Conservation (phyloP, 768 basidiomycete genomes). For the Tulasnella calospora region DNA sequence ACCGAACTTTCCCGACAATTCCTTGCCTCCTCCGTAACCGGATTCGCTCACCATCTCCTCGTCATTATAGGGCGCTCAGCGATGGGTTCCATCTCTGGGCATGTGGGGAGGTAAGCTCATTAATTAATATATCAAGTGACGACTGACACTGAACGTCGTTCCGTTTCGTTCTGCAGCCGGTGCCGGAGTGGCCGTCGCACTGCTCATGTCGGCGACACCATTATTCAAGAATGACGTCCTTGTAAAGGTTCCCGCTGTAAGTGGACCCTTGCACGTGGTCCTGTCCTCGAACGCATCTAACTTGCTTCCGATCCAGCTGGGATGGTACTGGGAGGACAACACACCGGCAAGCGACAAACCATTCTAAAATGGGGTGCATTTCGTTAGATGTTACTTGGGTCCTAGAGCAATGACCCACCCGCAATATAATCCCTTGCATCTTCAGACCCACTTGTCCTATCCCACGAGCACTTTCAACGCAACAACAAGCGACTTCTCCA, state of each 20-base stretch:
- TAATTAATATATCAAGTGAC: too few species aligned
- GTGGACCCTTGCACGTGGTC: constrained; percentile 34
- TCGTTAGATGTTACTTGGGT: background rate
- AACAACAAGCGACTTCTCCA: too few species aligned
- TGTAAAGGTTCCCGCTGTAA: constrained; percentile 65
- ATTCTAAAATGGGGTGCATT: constrained; percentile 45
- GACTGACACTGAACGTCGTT: background rate
- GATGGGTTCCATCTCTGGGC: constrained; percentile 57
- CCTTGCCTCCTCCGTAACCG: background rate
- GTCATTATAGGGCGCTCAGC: constrained; percentile 33
- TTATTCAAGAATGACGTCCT: constrained; percentile 71
- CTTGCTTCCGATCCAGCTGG: constrained; percentile 45
- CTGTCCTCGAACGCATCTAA: background rate
- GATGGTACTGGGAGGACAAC: constrained; percentile 69
- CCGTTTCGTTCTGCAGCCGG: constrained; percentile 35
- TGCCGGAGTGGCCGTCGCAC: constrained; percentile 53
- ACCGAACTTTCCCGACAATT: background rate
- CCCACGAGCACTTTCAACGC: too few species aligned
- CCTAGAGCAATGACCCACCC: background rate
- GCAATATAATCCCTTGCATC: background rate
- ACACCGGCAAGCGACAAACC: constrained; percentile 79
- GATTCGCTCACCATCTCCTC: background rate
- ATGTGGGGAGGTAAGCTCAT: constrained; percentile 20
- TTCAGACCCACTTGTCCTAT: background rate
- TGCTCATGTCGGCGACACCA: constrained; percentile 83